These are phyloP conservation scores for Ceratobasidium sp. DNA, from an alignment of 1,284 basidiomycete species.

Conservation along the genomic window DNA sequence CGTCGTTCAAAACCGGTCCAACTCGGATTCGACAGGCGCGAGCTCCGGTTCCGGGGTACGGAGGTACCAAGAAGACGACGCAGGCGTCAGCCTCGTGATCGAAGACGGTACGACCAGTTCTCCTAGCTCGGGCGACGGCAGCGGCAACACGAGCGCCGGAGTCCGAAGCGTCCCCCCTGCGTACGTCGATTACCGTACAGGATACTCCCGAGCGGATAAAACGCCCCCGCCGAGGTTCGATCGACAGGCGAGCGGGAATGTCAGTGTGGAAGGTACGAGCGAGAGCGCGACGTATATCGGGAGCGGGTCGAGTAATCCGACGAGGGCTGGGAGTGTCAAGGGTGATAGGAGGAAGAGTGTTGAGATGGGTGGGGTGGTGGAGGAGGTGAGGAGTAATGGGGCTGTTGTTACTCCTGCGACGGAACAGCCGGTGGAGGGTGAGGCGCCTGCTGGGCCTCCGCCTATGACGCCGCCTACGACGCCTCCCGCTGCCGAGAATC, in stretches of 20 bases:
- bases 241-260: not conserved
- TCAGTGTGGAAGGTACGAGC: not conserved
- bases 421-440: too few species aligned
- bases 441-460: too few species aligned
- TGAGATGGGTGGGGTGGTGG: not conserved
- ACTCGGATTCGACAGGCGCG: constrained; percentile 3
- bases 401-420: too few species aligned
- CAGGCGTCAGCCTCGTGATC: constrained; percentile 35
- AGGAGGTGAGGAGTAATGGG: too few species aligned
- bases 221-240: constrained; percentile 1
- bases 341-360: not conserved
- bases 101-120: constrained; percentile 18
- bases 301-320: constrained; percentile 8
- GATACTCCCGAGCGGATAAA: constrained; percentile 6
- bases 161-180: constrained; percentile 39
- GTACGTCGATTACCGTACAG: constrained; percentile 36
- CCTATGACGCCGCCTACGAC: too few species aligned
- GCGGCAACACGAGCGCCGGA: too few species aligned
- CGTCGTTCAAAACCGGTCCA: constrained; percentile 4
- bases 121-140: not conserved
- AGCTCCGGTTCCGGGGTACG: not conserved
- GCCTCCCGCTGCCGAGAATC: too few species aligned
- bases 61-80: constrained; percentile 42
- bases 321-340: not conserved
- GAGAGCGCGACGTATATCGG: constrained; percentile 32